These are phyloP conservation scores for Suillus cothurnatus DNA, from an alignment of 768 basidiomycete genomes.

Conservation along the genomic window DNA sequence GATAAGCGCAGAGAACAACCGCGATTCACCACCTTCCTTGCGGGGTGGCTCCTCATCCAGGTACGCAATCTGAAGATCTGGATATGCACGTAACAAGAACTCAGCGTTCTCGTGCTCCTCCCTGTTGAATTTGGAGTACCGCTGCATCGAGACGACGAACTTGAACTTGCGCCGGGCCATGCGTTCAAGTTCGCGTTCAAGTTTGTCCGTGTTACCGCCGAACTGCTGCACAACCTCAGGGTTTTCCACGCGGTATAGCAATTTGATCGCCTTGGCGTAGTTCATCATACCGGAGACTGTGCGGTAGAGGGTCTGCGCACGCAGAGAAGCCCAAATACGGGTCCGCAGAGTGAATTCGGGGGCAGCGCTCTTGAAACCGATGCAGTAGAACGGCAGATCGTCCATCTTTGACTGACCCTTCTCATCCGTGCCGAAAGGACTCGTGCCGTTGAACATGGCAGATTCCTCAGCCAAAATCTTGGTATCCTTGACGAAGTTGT, in stretches of 20 bases:
- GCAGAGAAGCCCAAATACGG: slow-evolving; percentile 98
- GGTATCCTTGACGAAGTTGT: slow-evolving; percentile 99
- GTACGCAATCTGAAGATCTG: slow-evolving; percentile 98
- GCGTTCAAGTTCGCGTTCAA: slow-evolving; percentile 94
- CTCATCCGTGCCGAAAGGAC: slow-evolving; percentile 76
- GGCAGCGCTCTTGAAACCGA: slow-evolving; percentile 98
- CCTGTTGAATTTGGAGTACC: slow-evolving; percentile 99
- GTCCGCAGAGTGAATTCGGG: slow-evolving; percentile 99
- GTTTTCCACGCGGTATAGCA: slow-evolving; percentile 99
- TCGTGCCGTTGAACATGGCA: slow-evolving; percentile 76
- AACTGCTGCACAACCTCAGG: slow-evolving; percentile 98
- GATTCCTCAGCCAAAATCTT: slow-evolving; percentile 98
- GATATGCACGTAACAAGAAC: slow-evolving; percentile 95
- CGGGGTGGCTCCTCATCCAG: slow-evolving; percentile 93
- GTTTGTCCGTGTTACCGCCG: slow-evolving; percentile 95
- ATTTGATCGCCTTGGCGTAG: slow-evolving; percentile 98
- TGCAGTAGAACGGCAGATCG: slow-evolving; percentile 96
- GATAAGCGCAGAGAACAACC: slow-evolving; percentile 94
- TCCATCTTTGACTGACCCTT: slow-evolving; percentile 84
- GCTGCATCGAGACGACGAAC: slow-evolving; percentile 98
- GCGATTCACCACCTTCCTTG: slow-evolving; percentile 93
- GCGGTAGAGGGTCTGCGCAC: slow-evolving; percentile 97
- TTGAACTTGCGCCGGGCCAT: slow-evolving; percentile 99
- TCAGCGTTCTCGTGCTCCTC: slow-evolving; percentile 99
- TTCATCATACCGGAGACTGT: slow-evolving; percentile 99